Evolutionary conservation across 1,139 yeast species (phyloP), one percentile per base, ranked within the genome.

Genomic region (Geotrichum cucujoidarum): DNA sequence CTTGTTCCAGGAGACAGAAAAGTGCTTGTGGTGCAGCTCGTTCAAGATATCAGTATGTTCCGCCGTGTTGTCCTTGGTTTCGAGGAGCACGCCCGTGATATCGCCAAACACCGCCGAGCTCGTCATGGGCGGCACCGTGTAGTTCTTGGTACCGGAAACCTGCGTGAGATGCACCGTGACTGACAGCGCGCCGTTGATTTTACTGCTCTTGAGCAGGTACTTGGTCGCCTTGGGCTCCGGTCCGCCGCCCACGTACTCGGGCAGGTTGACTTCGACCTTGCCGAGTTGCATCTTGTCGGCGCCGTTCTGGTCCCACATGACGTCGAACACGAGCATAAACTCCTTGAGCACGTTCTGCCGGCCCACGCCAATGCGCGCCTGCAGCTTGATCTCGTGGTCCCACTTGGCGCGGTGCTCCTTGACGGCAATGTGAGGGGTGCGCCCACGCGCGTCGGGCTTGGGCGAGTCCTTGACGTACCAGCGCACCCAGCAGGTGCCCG

Each of bases 1-100:
- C 1, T 82, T 79, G 58, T 84, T 89, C 95, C 95, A 88, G 0
- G 86, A 76, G 34, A 84, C 73, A 50, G 83, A 81, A 58, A 83
- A 76, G 1, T 88, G 77, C 56, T 77, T 77, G 52, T 79, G 76
- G 57, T 83, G 77, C 14, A 84, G 10, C 48, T 57, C 46, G 30
- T 38, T 32, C 18, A 45, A 21, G 21, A 45, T 36, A 24, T 45
- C 43, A 20, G 43, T 13, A 14, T 30, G n/a, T 8, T 43, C 46
- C 16, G 29, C 20, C 2, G 24, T 33, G 35, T 45, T 34, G 13
- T 47, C 47, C 30, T 47, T 44, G 8, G 47, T 47, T 24, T 50
- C 53, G 10, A 45, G 46, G 13, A 45, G 40, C 2, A 48, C 48
- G n/a, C 48, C 51, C 5, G 51, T 47, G 30, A 50, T 48, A 27